phyloP scores from a whole-genome alignment of 805 yeast species.

The Cephaloascus fragrans region DNA sequence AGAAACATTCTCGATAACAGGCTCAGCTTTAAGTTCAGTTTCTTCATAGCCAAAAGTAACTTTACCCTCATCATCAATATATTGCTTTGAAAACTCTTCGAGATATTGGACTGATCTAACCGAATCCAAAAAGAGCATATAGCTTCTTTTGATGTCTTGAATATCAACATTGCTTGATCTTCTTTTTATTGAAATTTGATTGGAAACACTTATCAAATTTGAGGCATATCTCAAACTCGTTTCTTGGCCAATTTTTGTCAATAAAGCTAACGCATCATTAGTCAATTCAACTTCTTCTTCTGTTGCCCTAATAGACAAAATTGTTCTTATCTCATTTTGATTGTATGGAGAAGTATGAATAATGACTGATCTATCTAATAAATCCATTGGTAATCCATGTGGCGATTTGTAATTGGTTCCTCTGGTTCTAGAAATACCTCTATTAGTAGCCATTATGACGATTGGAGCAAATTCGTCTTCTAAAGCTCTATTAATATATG shows the following conservation, averaged over 20 bases:
- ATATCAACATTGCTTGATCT: conserved; percentile 64
- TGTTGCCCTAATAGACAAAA: conserved; percentile 80
- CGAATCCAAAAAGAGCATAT: conserved; percentile 79
- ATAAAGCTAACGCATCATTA: conserved; percentile 73
- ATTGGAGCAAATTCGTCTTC: conserved; percentile 97
- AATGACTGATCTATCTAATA: conserved; percentile 87
- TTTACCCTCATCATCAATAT: conserved; percentile 71
- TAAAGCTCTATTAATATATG: conserved; percentile 89
- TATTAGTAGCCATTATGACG: conserved; percentile 95
- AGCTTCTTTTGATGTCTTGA: conserved; percentile 79
- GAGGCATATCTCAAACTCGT: conserved; percentile 90
- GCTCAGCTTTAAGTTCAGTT: conserved; percentile 1
- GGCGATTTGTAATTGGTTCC: conserved; percentile 93
- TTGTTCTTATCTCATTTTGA: conserved; percentile 77
- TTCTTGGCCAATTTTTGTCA: conserved; percentile 84
- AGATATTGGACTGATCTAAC: conserved; percentile 82
- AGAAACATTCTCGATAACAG: conserved; percentile 1
- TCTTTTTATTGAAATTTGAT: conserved; percentile 77
- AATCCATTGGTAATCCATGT: conserved; percentile 94
- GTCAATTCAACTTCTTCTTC: conserved; percentile 87
- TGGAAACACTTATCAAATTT: conserved; percentile 83
- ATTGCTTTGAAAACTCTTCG: conserved; percentile 56
- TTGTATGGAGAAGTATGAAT: conserved; percentile 76
- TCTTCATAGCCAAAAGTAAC: conserved; percentile 39
- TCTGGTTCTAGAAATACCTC: conserved; percentile 88